A percentile compares a stretch with the other conserved stretches of the same genome.
phyloP scores from a whole-genome alignment of 306 rosid species.

The Sophora flavescens region DNA sequence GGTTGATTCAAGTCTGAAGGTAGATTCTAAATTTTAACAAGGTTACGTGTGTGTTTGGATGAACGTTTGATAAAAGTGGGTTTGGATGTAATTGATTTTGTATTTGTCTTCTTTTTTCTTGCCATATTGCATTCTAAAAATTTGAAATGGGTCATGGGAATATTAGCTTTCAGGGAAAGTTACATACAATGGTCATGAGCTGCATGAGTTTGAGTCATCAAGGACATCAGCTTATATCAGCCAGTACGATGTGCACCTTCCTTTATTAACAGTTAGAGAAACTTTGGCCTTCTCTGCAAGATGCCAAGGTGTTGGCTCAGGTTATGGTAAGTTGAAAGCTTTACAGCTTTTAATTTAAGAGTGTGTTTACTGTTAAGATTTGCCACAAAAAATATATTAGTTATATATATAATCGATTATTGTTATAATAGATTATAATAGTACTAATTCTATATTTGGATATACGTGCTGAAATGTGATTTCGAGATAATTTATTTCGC shows the following conservation, averaged over 20 bases:
- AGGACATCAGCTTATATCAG: constrained; percentile 46
- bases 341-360: neutral
- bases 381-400: no score
- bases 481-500: no score
- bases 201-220: constrained; percentile 46
- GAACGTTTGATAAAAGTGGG: no score
- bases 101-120: neutral
- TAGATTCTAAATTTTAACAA: neutral
- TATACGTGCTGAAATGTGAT: no score
- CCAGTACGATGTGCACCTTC: constrained; percentile 47
- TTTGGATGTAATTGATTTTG: no score
- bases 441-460: no score
- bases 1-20: constrained; percentile 39
- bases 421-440: no score
- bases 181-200: constrained; percentile 48
- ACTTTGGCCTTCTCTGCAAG: constrained; percentile 50
- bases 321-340: constrained; percentile 40
- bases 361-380: no score
- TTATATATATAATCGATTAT: no score
- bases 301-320: constrained; percentile 48
- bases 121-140: neutral
- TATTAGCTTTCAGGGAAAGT: constrained; percentile 25
- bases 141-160: neutral
- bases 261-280: constrained; percentile 47
- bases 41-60: no score